Evolutionary conservation across 805 yeast genomes (phyloP), one percentile per base, ranked within the genome.

Genomic region (Metschnikowia orientalis): DNA sequence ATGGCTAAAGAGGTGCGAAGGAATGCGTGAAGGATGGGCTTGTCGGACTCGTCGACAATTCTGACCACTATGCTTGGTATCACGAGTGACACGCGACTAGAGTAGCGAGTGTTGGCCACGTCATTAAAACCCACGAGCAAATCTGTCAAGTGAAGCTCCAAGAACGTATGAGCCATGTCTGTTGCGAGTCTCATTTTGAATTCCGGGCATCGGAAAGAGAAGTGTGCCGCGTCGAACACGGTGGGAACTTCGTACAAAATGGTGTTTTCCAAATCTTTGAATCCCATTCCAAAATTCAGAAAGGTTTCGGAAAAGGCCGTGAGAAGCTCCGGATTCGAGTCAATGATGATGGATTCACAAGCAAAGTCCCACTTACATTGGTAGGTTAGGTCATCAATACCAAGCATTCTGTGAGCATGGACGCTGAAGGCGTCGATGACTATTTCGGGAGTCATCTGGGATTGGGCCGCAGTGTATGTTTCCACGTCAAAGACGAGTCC

Each of bases 351-450:
- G 4, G 62, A 64, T 7, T 89, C 95, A 1, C 81, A 51, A 17
- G 72, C 75, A 45, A 92, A 76, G 38, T 82, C 89, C 98, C 98
- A 92, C 39, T 84, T 80, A 49, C 96, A 88, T 42, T 75, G 77
- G 52, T 85, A 92, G 0, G 97, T 86, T 1, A 90, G 87, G 51
- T 86, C 95, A 6, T 69, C 63, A 2, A 87, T 53, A 0, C 98
- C 98, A 63, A 87, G 87, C 79, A 89, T 78, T 49, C 97, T 69
- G 55, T 90, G 95, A 1, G 95, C 94, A 55, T 85, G 94, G 15
- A 86, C 67, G 2, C 69, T 50, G 8, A 82, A 51, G 1, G 81
- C 78, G 48, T 81, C 82, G 30, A 84, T 67, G 3, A 53, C 44
- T 18, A 84, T 45, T 26, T 77, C 76, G 1, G 78, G 67, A 0